phyloP scores from a whole-genome alignment of 2,329 filamentous ascomycete species.

The Ciborinia camelliae region DNA sequence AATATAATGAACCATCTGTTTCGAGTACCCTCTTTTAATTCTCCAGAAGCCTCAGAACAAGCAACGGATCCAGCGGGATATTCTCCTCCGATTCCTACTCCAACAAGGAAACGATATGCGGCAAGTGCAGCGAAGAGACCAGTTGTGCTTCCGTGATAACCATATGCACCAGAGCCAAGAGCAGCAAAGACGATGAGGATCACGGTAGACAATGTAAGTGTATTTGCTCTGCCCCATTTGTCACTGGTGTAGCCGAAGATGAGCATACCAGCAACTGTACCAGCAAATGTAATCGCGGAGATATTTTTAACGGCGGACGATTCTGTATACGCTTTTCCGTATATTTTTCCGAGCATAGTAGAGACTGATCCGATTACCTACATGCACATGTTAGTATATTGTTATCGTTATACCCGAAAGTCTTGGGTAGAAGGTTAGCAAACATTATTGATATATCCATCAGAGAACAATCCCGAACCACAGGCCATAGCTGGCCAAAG shows the following conservation, averaged over 20 bases:
- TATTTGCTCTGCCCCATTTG: constrained; percentile 79
- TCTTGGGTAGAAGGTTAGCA: constrained; percentile 23
- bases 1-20: constrained; percentile 91
- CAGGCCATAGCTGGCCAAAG: constrained; percentile 71
- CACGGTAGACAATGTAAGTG: constrained; percentile 74
- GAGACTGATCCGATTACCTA: constrained; percentile 82
- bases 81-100: constrained; percentile 71
- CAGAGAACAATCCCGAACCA: constrained; percentile 84
- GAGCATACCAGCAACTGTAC: constrained; percentile 79
- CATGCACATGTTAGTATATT: background rate
- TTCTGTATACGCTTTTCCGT: constrained; percentile 63
- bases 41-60: constrained; percentile 78
- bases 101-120: constrained; percentile 74
- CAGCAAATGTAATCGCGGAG: constrained; percentile 78
- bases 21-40: constrained; percentile 74
- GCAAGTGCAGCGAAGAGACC: constrained; percentile 77
- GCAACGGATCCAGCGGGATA: constrained; percentile 82
- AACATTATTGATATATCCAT: constrained; percentile 89
- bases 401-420: background rate
- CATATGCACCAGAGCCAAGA: constrained; percentile 73
- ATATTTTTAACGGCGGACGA: constrained; percentile 73
- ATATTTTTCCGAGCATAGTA: constrained; percentile 68
- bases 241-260: constrained; percentile 79
- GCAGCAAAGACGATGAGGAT: constrained; percentile 85
- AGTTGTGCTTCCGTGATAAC: constrained; percentile 60